Base-by-base conservation (phyloP, 2,329 filamentous ascomycete species). In the Ceratocystis albifundus region DNA sequence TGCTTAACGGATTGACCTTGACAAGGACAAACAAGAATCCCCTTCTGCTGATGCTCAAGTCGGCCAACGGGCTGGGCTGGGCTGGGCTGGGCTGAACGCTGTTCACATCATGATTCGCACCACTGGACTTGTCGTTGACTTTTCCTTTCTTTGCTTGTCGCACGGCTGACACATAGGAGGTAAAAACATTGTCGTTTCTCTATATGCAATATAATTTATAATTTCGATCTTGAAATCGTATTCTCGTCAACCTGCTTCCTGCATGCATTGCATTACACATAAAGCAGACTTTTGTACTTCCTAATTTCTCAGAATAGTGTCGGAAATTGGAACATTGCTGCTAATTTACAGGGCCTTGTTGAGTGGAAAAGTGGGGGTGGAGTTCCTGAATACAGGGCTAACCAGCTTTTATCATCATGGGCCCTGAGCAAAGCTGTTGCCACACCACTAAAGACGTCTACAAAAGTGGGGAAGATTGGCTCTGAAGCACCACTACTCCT, bases 371-470 rank as follows among this genome's bases (percentile, higher is more conserved):
- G n/a, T n/a, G n/a, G n/a, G 48, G 20, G 20, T 25, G 20, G 48
- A n/a, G 48, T 28, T 28, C 48, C 48, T 53, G 48, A 17, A 53
- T 53, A 53, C 48, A 53, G 48, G 48, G 48, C 48, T 53, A 28
- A 20, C 48, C 20, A 20, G 48, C n/a, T 25, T 12, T 12, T 12
- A 41, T 41, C 10, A 41, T 15, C 10, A 15, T 41, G 36, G 36
- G 36, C 36, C 12, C 36, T 41, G 36, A 15, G 3, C 3, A 41
- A 41, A 12, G n/a, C 48, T 8, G 17, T 10, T 20, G 48, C 48
- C 48, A 50, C 48, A 12, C 48, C 20, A 53, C 20, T 53, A 15
- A 53, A 53, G 8, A 53, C 6, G 48, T 6, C 20, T 3, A 5
- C 48, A 15, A 53, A 53, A 53, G 5, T 10, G 7, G 48, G 2